Evolutionary conservation across 2,329 filamentous ascomycete genomes (phyloP).

Genomic region (Paraconiothyrium sp.): DNA sequence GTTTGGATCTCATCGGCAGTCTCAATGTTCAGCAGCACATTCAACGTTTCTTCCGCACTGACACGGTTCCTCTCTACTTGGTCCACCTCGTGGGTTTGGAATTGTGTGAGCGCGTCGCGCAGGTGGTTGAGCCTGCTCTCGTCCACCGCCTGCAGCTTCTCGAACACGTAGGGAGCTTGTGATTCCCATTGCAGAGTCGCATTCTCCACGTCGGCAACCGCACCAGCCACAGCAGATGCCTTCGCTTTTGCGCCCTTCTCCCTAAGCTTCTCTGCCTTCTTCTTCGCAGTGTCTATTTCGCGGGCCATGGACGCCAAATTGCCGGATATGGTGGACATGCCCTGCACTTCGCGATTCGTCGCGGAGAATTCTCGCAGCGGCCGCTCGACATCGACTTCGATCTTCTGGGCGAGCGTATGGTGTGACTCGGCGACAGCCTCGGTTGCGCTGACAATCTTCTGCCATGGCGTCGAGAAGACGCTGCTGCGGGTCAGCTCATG

Average conservation of each 20-base stretch:
- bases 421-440: slow-evolving; percentile 86
- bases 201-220: slow-evolving; percentile 76
- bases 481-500: slow-evolving; percentile 60
- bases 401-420: slow-evolving; percentile 78
- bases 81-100: slow-evolving; percentile 92
- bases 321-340: slow-evolving; percentile 80
- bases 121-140: slow-evolving; percentile 90
- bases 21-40: slow-evolving; percentile 83
- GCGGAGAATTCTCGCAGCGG: slow-evolving; percentile 80
- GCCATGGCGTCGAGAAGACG: slow-evolving; percentile 90
- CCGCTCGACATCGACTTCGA: slow-evolving; percentile 87
- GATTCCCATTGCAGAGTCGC: slow-evolving; percentile 91
- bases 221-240: slow-evolving; percentile 79
- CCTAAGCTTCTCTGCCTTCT: slow-evolving; percentile 83
- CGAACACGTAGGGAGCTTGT: slow-evolving; percentile 93
- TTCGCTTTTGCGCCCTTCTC: slow-evolving; percentile 81
- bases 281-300: slow-evolving; percentile 84
- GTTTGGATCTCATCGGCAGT: slow-evolving; percentile 86
- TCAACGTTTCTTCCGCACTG: slow-evolving; percentile 81
- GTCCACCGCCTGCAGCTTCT: slow-evolving; percentile 89
- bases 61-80: slow-evolving; percentile 79
- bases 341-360: slow-evolving; percentile 78
- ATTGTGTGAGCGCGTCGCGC: slow-evolving; percentile 89
- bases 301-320: slow-evolving; percentile 84
- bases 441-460: slow-evolving; percentile 81